phyloP scores from a whole-genome alignment of 2,329 filamentous ascomycete genomes.

The Venturia nashicola region DNA sequence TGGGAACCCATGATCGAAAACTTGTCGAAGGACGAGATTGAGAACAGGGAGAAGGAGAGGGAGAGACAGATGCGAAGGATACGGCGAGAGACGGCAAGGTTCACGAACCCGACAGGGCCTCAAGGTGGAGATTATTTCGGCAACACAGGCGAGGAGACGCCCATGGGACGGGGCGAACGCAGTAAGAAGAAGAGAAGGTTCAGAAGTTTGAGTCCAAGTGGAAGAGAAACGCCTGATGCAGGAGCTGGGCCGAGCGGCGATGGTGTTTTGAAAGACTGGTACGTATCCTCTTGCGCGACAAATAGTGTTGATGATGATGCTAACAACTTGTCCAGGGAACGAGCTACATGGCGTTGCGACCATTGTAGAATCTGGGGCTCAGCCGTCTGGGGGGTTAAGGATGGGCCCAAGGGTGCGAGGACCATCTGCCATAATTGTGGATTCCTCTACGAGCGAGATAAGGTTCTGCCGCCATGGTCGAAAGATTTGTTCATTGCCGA shows the following conservation, averaged over 20 bases:
- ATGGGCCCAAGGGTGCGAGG: conserved; percentile 77
- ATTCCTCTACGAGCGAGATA: conserved; percentile 76
- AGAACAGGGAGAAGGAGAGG: conserved; percentile 88
- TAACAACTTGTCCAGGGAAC: conserved; percentile 42
- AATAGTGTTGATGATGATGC: conserved; percentile 9
- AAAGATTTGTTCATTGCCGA: conserved; percentile 39
- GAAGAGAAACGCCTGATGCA: conserved; percentile 70
- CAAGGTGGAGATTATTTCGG: conserved; percentile 51
- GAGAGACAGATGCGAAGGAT: conserved; percentile 81
- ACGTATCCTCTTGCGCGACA: conserved; percentile 12
- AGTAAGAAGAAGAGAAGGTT: conserved; percentile 94
- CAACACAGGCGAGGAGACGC: conserved; percentile 50
- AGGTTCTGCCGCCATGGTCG: conserved; percentile 67
- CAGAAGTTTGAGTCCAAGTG: conserved; percentile 71
- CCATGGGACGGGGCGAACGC: conserved; percentile 82
- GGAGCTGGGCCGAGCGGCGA: conserved; percentile 58
- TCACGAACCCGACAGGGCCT: conserved; percentile 46
- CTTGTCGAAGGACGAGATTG: conserved; percentile 89
- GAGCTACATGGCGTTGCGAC: conserved; percentile 71
- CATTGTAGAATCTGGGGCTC: conserved; percentile 84
- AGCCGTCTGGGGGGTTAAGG: conserved; percentile 87
- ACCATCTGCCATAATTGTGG: conserved; percentile 91
- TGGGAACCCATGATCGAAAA: conserved; percentile 41
- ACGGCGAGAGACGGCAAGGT: conserved; percentile 80
- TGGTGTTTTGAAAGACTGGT: conserved; percentile 37